These are phyloP conservation scores for Ustilago sp. DNA, from an alignment of 1,284 basidiomycete species.

Conservation along the genomic window DNA sequence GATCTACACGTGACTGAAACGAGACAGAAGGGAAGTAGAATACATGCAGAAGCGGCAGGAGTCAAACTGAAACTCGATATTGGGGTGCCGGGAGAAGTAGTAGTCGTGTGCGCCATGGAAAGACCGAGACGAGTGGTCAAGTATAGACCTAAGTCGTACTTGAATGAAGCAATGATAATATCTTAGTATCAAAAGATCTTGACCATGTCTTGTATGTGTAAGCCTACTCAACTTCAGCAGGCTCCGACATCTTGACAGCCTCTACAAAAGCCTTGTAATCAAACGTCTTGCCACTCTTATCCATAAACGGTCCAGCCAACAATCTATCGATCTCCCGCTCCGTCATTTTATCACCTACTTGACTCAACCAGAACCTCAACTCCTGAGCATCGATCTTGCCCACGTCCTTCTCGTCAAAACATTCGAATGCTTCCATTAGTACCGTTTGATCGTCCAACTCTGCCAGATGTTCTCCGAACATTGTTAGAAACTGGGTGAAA, in stretches of 20 bases:
- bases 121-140: background rate
- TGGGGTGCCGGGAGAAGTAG: background rate
- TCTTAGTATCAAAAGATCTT: too few species aligned
- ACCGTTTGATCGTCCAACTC: conserved; percentile 61
- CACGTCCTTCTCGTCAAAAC: conserved; percentile 67
- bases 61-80: background rate
- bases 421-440: conserved; percentile 66
- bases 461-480: conserved; percentile 63
- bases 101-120: background rate
- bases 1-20: background rate
- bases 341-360: conserved; percentile 63
- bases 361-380: conserved; percentile 61
- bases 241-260: conserved; percentile 66
- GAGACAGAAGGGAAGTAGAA: background rate
- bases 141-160: too few species aligned
- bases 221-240: conserved; percentile 57
- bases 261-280: conserved; percentile 68
- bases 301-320: conserved; percentile 61
- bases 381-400: conserved; percentile 60
- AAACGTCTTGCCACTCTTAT: conserved; percentile 61
- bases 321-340: conserved; percentile 62
- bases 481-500: conserved; percentile 67
- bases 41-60: background rate
- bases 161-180: too few species aligned
- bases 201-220: background rate